Percentiles rank a stretch among this genome's conserved stretches.
Conservation (phyloP, 257 asterid genomes). For the Nicotiana knightiana region DNA sequence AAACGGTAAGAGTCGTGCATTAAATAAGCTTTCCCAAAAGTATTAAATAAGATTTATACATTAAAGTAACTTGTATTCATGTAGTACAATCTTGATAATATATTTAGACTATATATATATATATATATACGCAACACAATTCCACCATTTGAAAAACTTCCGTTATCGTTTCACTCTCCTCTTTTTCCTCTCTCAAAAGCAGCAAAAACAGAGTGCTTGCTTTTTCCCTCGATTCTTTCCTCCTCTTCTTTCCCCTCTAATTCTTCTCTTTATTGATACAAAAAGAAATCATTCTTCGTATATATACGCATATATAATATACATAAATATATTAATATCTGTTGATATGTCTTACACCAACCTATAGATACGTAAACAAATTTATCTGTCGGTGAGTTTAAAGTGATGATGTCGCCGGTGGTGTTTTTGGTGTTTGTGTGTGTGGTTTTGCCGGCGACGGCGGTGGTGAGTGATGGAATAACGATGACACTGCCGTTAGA, state of each 20-base stretch:
- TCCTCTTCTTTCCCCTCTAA: neutral
- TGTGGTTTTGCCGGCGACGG: slow-evolving; percentile 26
- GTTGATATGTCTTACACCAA: neutral
- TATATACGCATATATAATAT: neutral
- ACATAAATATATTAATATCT: too few relatives aligned
- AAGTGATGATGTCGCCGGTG: slow-evolving; percentile 7
- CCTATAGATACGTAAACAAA: neutral
- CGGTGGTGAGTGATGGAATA: slow-evolving; percentile 32
- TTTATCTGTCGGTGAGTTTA: slow-evolving; percentile 7
- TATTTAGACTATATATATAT: too few relatives aligned
- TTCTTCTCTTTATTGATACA: neutral
- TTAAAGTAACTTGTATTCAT: too few relatives aligned
- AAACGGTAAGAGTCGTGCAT: too few relatives aligned
- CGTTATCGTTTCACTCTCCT: neutral
- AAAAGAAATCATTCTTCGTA: neutral
- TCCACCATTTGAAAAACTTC: neutral
- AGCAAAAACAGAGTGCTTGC: neutral
- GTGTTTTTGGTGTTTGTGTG: slow-evolving; percentile 22
- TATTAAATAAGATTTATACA: too few relatives aligned
- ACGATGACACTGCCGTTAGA: slow-evolving; percentile 54
- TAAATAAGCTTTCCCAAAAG: too few relatives aligned
- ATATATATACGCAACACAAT: too few relatives aligned
- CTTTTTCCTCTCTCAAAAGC: neutral
- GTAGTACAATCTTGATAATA: too few relatives aligned
- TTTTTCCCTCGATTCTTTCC: neutral